A percentile compares a stretch with the other conserved stretches of the same genome.
Evolutionary conservation across 2,329 filamentous ascomycete genomes (phyloP).

Genomic region (Microsporum ferrugineum): DNA sequence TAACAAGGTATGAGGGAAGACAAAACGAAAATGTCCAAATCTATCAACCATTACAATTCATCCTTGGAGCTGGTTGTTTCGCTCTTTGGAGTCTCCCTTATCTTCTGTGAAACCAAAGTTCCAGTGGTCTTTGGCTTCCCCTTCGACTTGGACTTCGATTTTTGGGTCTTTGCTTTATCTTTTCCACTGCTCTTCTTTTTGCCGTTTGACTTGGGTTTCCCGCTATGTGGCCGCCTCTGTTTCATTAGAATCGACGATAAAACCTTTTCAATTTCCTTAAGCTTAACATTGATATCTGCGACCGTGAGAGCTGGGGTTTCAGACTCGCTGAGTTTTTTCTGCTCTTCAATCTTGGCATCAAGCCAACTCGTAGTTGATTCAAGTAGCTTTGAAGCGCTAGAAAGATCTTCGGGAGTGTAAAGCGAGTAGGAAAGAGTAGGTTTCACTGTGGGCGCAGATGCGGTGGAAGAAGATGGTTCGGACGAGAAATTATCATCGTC

Average conservation of each 20-base stretch:
- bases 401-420: constrained; percentile 63
- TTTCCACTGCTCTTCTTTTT: not conserved
- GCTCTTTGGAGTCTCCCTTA: constrained; percentile 1
- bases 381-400: constrained; percentile 50
- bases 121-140: not conserved
- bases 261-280: constrained; percentile 58
- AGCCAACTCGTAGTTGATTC: constrained; percentile 62
- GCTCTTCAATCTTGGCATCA: constrained; percentile 55
- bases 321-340: constrained; percentile 56
- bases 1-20: not conserved
- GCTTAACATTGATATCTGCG: constrained; percentile 59
- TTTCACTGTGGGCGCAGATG: constrained; percentile 23
- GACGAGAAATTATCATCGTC: constrained; percentile 54
- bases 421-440: constrained; percentile 48
- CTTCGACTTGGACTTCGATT: constrained; percentile 1
- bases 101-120: not conserved
- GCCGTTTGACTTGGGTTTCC: constrained; percentile 2
- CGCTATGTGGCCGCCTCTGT: constrained; percentile 34
- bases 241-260: constrained; percentile 61
- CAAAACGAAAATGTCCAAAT: not conserved
- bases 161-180: not conserved
- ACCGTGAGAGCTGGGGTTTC: constrained; percentile 65
- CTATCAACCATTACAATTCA: not conserved
- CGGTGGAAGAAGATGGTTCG: constrained; percentile 26
- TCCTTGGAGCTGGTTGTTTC: not conserved